These are phyloP conservation scores for Mycena crocata DNA, from an alignment of 768 basidiomycete species.

Conservation along the genomic window DNA sequence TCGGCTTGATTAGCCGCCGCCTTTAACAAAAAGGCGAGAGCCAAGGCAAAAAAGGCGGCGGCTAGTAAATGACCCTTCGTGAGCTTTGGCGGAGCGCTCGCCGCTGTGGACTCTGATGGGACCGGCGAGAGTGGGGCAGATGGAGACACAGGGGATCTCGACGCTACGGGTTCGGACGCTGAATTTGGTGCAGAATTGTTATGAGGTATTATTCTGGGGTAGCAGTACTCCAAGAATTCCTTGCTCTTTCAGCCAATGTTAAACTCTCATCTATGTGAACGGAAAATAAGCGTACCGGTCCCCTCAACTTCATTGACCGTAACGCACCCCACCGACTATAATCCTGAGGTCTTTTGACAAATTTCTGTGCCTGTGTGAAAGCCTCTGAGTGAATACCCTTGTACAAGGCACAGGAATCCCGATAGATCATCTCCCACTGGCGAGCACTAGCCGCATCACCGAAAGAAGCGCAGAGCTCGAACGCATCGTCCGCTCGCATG, in stretches of 20 bases:
- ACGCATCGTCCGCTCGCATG: slow-evolving; percentile 13
- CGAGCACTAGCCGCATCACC: slow-evolving; percentile 15
- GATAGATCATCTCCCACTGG: slow-evolving; percentile 8
- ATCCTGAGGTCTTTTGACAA: neutral
- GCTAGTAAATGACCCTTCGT: no score
- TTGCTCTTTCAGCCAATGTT: neutral
- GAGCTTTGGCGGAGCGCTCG: no score
- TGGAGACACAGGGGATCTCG: no score
- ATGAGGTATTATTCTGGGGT: no score
- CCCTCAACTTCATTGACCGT: slow-evolving; percentile 10
- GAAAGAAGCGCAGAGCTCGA: slow-evolving; percentile 15
- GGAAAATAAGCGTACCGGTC: neutral
- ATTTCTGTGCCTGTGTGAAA: neutral
- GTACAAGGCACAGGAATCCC: neutral
- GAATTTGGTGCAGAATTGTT: no score
- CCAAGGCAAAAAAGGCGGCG: no score
- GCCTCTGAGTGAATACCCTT: neutral
- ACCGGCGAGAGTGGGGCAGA: no score
- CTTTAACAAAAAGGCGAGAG: no score
- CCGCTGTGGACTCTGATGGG: no score
- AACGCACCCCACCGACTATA: neutral
- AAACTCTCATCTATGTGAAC: neutral
- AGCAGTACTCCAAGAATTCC: neutral
- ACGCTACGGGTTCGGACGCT: no score
- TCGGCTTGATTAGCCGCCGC: no score